A percentile compares a stretch with the other conserved stretches of the same genome.
Conservation (phyloP, 2,329 filamentous ascomycete species). For the Rhinocladiella mackenziei region DNA sequence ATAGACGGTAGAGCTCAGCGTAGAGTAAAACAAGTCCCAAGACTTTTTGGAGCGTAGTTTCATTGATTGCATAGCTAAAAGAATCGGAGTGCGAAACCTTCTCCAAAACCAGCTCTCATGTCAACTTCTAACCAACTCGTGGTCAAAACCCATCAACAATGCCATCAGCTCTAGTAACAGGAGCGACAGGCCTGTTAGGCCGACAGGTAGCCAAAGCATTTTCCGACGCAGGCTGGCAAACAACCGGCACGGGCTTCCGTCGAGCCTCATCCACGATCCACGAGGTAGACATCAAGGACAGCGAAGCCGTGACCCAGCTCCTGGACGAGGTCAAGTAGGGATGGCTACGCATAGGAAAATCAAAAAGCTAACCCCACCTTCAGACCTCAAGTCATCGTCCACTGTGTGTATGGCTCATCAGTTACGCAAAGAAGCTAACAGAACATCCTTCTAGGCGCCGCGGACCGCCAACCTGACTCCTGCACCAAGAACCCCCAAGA, state of each 20-base stretch:
- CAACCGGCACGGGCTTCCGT: slow-evolving; percentile 68
- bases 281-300: slow-evolving; percentile 49
- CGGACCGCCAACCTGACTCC: slow-evolving; percentile 82
- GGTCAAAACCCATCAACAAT: slow-evolving; percentile 31
- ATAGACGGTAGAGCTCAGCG: too few relatives aligned
- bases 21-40: too few relatives aligned
- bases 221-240: slow-evolving; percentile 61
- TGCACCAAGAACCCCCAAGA: slow-evolving; percentile 75
- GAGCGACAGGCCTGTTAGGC: slow-evolving; percentile 78
- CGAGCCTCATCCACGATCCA: slow-evolving; percentile 66
- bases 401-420: slow-evolving; percentile 63
- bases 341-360: background rate
- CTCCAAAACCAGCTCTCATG: too few relatives aligned
- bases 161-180: slow-evolving; percentile 66
- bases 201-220: slow-evolving; percentile 73
- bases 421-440: slow-evolving; percentile 6
- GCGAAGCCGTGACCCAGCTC: slow-evolving; percentile 43
- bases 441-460: too few relatives aligned
- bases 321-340: slow-evolving; percentile 52
- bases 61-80: too few relatives aligned
- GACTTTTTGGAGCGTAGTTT: too few relatives aligned
- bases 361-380: slow-evolving; percentile 7
- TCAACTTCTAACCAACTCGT: too few relatives aligned
- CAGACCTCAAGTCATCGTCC: slow-evolving; percentile 73
- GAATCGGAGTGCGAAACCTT: too few relatives aligned